Base-by-base conservation (phyloP, 768 basidiomycete species). In the Russula sp. region DNA sequence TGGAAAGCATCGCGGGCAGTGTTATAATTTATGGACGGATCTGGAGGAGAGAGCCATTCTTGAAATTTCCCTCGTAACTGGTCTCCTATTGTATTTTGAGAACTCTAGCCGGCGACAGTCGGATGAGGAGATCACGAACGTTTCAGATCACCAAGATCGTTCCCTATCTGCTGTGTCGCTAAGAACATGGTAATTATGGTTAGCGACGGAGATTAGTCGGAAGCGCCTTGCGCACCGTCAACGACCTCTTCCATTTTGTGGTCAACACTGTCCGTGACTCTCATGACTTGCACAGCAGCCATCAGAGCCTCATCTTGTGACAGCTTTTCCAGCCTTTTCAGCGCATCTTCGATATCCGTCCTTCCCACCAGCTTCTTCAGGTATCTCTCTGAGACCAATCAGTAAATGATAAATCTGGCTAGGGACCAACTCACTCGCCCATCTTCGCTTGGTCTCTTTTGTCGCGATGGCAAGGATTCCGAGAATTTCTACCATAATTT, bases 401-500 rank as follows among this genome's bases (percentile, higher is more conserved):
- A 40, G 58, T 34, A 52, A n/a, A 11, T 11, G 39, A 9, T 9
- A 8, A 52, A 11, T 2, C 16, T 42, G 3, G 16, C 39, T 40
- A n/a, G 4, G 35, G 27, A 40, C 20, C 2, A 20, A 42, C 50
- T 42, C 7, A 59, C 58, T 51, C 31, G 40, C 50, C n/a, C 49
- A 32, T 32, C 50, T 31, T 34, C 20, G 32, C 11, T 22, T 59
- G 35, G 53, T 45, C 42, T 59, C 59, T 14, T 59, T 35, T 6
- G 59, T 59, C 4, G 59, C 51, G 5, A 59, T 53, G 3, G 59
- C 59, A 18, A 59, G 42, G 40, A 59, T 52, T 34, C 51, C 59
- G 2, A 59, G 59, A 16, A 53, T 32, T 6, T 59, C 59, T 0
- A 34, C 59, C 40, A 53, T 52, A 34, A 53, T 59, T 20, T 53